Percentiles rank a stretch among this genome's conserved stretches.
Conservation (phyloP, 2,329 filamentous ascomycete species). For the Diaporthe sp. region DNA sequence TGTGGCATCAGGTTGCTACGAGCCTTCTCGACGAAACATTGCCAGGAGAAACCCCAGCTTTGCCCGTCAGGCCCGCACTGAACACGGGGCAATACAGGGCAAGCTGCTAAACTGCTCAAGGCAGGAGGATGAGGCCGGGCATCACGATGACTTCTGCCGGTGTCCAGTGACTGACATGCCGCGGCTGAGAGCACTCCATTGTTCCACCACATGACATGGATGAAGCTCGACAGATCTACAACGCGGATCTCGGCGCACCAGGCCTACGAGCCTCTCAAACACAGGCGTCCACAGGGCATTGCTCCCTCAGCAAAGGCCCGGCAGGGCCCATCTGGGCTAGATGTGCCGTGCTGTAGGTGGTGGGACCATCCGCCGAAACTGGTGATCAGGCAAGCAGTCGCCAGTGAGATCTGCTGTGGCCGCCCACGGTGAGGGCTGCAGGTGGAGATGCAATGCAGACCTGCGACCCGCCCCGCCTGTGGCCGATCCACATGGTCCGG, state of each 20-base stretch:
- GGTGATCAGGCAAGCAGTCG: neutral
- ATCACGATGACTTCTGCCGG: neutral
- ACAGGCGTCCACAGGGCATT: neutral
- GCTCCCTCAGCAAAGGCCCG: neutral
- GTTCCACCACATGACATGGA: slow-evolving; percentile 39
- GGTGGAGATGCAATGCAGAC: slow-evolving; percentile 31
- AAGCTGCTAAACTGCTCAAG: slow-evolving; percentile 8
- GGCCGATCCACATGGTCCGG: slow-evolving; percentile 16
- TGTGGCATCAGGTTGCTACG: slow-evolving; percentile 18
- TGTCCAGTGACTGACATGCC: neutral
- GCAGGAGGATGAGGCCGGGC: neutral
- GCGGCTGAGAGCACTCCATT: slow-evolving; percentile 26
- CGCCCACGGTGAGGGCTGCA: slow-evolving; percentile 24
- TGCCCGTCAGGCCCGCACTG: neutral
- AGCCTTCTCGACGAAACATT: slow-evolving; percentile 25
- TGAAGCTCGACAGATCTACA: slow-evolving; percentile 36
- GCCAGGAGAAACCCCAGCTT: slow-evolving; percentile 10
- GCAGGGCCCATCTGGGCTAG: neutral
- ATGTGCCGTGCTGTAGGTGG: neutral
- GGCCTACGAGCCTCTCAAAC: slow-evolving; percentile 29
- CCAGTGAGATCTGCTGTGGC: slow-evolving; percentile 13
- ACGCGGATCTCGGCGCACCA: slow-evolving; percentile 23
- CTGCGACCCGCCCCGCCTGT: slow-evolving; percentile 31
- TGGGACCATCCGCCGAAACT: slow-evolving; percentile 10
- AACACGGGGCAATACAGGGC: neutral